phyloP scores from a whole-genome alignment of 192 early-diverging fungal genomes.

The Lobosporangium transversale region DNA sequence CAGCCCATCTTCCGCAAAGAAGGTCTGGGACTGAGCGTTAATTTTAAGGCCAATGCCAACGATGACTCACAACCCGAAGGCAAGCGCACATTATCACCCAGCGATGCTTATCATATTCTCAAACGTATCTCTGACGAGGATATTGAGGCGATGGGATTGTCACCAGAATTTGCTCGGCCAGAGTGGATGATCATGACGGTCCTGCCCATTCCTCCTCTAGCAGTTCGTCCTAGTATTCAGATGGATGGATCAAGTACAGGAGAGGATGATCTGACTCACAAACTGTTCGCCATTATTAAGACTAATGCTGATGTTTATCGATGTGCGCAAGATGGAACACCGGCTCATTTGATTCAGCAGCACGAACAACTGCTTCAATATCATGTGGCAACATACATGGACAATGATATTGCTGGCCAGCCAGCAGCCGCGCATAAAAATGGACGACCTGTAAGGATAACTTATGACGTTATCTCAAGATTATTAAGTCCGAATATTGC shows the following conservation, averaged over 20 bases:
- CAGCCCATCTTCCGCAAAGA: slow-evolving; percentile 88
- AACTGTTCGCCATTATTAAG: slow-evolving; percentile 92
- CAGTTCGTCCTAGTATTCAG: slow-evolving; percentile 95
- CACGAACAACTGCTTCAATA: slow-evolving; percentile 89
- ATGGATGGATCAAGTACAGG: slow-evolving; percentile 88
- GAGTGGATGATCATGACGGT: slow-evolving; percentile 99
- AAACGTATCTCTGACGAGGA: slow-evolving; percentile 90
- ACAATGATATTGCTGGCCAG: slow-evolving; percentile 94
- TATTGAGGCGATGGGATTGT: slow-evolving; percentile 85
- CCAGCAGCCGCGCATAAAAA: slow-evolving; percentile 92
- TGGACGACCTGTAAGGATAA: slow-evolving; percentile 89
- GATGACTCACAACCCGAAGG: slow-evolving; percentile 65
- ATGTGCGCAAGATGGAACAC: slow-evolving; percentile 87
- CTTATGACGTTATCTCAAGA: no score
- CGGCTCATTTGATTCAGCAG: slow-evolving; percentile 88
- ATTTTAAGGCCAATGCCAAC: slow-evolving; percentile 55
- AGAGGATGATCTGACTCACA: slow-evolving; percentile 98
- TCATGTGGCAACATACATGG: slow-evolving; percentile 97
- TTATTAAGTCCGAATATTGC: not conserved
- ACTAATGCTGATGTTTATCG: slow-evolving; percentile 86
- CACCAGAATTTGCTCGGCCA: slow-evolving; percentile 90
- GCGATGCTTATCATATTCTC: slow-evolving; percentile 84
- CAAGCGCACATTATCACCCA: slow-evolving; percentile 72
- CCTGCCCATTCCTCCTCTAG: slow-evolving; percentile 94
- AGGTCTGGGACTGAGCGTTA: slow-evolving; percentile 74